Percentiles rank a stretch among this genome's conserved stretches.
These are phyloP conservation scores for Coniochaeta pulveracea DNA, from an alignment of 2,329 filamentous ascomycete species.

Conservation along the genomic window DNA sequence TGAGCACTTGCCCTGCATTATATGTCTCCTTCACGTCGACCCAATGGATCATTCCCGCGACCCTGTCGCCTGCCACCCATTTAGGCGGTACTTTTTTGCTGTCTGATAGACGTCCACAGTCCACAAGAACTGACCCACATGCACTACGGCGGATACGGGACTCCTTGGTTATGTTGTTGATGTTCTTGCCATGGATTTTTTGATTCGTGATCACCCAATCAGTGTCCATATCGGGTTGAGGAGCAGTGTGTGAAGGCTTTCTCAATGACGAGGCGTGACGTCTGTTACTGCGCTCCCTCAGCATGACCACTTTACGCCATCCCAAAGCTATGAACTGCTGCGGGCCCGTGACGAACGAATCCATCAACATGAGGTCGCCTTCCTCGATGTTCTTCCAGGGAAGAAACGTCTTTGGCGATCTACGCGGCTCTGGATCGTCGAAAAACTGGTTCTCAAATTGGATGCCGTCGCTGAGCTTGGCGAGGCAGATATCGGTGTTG, in stretches of 20 bases:
- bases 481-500: constrained; percentile 4
- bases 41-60: constrained; percentile 2
- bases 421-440: constrained; percentile 2
- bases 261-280: background rate
- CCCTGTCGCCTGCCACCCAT: constrained; percentile 1
- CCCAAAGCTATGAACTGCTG: background rate
- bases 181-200: background rate
- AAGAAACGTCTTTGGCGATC: constrained; percentile 1
- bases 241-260: too few relatives aligned
- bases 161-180: background rate
- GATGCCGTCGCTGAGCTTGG: constrained; percentile 1
- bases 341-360: constrained; percentile 1
- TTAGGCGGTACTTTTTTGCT: background rate
- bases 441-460: constrained; percentile 4
- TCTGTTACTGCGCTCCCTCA: background rate
- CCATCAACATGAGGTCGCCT: constrained; percentile 1
- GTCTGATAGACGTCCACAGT: background rate
- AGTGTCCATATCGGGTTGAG: too few relatives aligned
- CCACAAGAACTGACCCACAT: constrained; percentile 3
- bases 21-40: constrained; percentile 1
- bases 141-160: constrained; percentile 2
- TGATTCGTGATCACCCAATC: background rate
- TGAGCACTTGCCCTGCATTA: background rate
- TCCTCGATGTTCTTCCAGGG: background rate
- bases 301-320: background rate